phyloP scores from a whole-genome alignment of 139 green algal species.

The Chlorella vulgaris region DNA sequence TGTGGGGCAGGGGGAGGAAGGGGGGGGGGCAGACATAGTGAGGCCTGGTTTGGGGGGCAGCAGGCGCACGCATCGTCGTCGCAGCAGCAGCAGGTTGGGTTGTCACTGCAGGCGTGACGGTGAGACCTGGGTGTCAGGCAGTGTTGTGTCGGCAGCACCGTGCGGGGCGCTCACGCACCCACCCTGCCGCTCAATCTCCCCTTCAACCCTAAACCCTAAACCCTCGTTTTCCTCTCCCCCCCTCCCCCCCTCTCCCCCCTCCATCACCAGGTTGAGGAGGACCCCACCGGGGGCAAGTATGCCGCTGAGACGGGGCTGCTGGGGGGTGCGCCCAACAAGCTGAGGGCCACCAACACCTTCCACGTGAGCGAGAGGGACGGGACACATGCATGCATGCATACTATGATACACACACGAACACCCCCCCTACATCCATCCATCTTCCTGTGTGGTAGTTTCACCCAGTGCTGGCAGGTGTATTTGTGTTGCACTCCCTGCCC shows the following conservation, averaged over 20 bases:
- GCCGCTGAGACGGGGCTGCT: constrained; percentile 66
- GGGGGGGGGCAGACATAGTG: not conserved
- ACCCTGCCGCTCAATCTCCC: no score
- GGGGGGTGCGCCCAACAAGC: constrained; percentile 93
- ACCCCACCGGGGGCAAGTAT: constrained; percentile 94
- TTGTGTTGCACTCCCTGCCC: no score
- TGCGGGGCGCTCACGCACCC: no score
- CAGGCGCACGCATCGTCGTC: no score
- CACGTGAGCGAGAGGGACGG: constrained; percentile 56
- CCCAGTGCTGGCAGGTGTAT: not conserved
- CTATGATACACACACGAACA: not conserved
- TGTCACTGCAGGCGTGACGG: no score
- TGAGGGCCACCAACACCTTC: constrained; percentile 83
- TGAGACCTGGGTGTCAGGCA: no score
- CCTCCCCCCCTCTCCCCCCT: not conserved
- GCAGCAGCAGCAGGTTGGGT: no score
- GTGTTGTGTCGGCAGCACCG: no score
- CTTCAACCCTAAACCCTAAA: no score
- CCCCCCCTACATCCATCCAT: not conserved
- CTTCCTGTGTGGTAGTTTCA: not conserved
- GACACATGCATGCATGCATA: not conserved
- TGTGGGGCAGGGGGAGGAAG: not conserved
- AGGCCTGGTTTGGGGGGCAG: no score
- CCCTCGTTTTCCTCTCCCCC: no score
- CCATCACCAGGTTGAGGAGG: constrained; percentile 94